A percentile compares a stretch with the other conserved stretches of the same genome.
phyloP scores from a whole-genome alignment of 371 early-diverging fungal genomes.

The Actinomucor elegans region DNA sequence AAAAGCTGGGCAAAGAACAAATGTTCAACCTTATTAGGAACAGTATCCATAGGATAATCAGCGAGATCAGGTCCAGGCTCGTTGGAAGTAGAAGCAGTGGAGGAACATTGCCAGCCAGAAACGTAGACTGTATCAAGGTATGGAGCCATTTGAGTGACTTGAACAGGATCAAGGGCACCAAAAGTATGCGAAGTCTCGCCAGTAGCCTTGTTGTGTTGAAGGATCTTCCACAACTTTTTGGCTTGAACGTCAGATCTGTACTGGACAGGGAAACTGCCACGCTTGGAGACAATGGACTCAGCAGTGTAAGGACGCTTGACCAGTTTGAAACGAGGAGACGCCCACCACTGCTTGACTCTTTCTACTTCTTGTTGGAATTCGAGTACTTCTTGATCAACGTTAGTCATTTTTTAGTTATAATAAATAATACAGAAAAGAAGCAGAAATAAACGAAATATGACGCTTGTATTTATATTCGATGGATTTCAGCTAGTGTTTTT shows the following conservation, averaged over 20 bases:
- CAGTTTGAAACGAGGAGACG: slow-evolving; percentile 75
- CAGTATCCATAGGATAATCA: slow-evolving; percentile 98
- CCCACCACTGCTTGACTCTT: slow-evolving; percentile 91
- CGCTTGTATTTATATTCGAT: slow-evolving; percentile 2
- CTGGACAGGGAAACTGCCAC: slow-evolving; percentile 75
- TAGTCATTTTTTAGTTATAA: slow-evolving; percentile 15
- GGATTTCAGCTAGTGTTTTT: not conserved
- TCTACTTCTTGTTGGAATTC: slow-evolving; percentile 77
- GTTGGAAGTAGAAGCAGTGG: slow-evolving; percentile 95
- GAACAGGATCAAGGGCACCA: slow-evolving; percentile 93
- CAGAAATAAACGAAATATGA: not conserved
- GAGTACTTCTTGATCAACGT: slow-evolving; percentile 59
- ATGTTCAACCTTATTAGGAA: slow-evolving; percentile 98
- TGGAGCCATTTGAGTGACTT: slow-evolving; percentile 97
- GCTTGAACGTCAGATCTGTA: slow-evolving; percentile 89
- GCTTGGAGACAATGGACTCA: slow-evolving; percentile 86
- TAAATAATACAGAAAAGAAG: slow-evolving; percentile 1
- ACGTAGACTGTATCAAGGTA: slow-evolving; percentile 98
- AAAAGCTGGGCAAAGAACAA: slow-evolving; percentile 96
- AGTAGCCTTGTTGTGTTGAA: slow-evolving; percentile 76
- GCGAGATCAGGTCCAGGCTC: slow-evolving; percentile 99
- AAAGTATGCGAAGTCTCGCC: slow-evolving; percentile 91
- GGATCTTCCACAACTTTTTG: slow-evolving; percentile 90
- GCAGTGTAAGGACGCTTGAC: slow-evolving; percentile 93
- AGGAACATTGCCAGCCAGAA: slow-evolving; percentile 98